Conservation (phyloP, 306 rosid species). For the Quercus robur region DNA sequence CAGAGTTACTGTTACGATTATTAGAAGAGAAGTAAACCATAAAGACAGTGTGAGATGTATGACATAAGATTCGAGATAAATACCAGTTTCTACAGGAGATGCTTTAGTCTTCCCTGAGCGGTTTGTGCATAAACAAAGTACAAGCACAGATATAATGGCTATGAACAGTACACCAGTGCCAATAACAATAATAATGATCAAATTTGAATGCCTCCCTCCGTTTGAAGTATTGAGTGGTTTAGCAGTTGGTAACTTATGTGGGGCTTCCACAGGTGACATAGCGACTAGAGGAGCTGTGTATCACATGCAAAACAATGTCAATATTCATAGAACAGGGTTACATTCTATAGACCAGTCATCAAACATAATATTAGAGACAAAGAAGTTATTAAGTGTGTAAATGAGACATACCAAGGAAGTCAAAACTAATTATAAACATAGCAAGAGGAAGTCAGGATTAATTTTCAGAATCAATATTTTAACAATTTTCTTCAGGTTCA, state of each 20-base stretch:
- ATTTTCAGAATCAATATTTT: background rate
- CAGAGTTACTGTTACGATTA: conserved; percentile 3
- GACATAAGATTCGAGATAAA: conserved; percentile 23
- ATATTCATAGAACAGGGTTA: conserved; percentile 2
- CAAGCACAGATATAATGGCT: conserved; percentile 50
- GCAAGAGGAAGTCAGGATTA: background rate
- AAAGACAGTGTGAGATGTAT: background rate
- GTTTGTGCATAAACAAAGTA: conserved; percentile 57
- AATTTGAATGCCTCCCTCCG: conserved; percentile 53
- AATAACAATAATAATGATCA: conserved; percentile 64
- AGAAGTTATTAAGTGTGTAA: background rate
- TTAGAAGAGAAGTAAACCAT: background rate
- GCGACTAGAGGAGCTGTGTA: conserved; percentile 60
- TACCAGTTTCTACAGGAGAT: conserved; percentile 62
- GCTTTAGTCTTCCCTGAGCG: conserved; percentile 43
- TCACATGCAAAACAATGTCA: conserved; percentile 20
- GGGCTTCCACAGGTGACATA: conserved; percentile 55
- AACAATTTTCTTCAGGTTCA: background rate
- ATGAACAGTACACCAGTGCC: conserved; percentile 66
- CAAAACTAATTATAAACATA: background rate
- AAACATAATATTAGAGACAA: background rate
- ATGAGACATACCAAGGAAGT: background rate
- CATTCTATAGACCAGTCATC: background rate
- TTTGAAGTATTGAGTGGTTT: conserved; percentile 42
- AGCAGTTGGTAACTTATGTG: conserved; percentile 40